Percentiles rank a stretch among this genome's conserved stretches.
phyloP scores from a whole-genome alignment of 2,329 filamentous ascomycete genomes.

The Alternaria sp. region DNA sequence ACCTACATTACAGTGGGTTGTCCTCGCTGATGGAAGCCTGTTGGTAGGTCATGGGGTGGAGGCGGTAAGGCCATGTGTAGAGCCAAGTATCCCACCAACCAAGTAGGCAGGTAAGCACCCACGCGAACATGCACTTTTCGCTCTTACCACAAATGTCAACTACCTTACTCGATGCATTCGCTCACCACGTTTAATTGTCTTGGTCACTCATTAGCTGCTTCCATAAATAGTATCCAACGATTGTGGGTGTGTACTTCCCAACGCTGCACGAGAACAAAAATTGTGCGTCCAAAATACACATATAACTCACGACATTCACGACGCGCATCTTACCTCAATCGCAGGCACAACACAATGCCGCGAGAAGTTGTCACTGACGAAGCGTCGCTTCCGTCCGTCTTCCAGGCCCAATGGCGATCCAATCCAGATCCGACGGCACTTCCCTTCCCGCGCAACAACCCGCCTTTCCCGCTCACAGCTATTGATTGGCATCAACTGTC shows the following conservation, averaged over 20 bases:
- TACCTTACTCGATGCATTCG: neutral
- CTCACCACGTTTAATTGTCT: neutral
- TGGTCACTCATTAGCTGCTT: neutral
- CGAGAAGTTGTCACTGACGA: slow-evolving; percentile 25
- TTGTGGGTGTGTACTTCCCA: neutral
- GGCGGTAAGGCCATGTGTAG: too few species aligned
- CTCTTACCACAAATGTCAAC: neutral
- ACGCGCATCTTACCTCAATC: neutral
- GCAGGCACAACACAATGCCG: slow-evolving; percentile 20
- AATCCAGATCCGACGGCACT: slow-evolving; percentile 46
- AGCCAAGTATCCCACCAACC: neutral
- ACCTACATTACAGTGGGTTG: too few species aligned
- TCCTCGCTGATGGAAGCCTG: too few species aligned
- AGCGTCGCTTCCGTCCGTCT: slow-evolving; percentile 40
- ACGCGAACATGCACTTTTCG: neutral
- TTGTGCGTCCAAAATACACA: neutral
- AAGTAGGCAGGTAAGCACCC: neutral
- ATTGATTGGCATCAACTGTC: slow-evolving; percentile 47
- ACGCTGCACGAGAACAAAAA: neutral
- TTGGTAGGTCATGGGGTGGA: too few species aligned
- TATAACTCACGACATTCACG: neutral
- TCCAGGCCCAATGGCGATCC: slow-evolving; percentile 41
- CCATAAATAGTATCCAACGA: neutral
- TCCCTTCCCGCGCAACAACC: slow-evolving; percentile 45
- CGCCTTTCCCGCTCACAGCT: slow-evolving; percentile 48